Evolutionary conservation across 179 eudicot species (phyloP), one percentile per base, ranked within the genome.

Genomic region (Spinacia oleracea): DNA sequence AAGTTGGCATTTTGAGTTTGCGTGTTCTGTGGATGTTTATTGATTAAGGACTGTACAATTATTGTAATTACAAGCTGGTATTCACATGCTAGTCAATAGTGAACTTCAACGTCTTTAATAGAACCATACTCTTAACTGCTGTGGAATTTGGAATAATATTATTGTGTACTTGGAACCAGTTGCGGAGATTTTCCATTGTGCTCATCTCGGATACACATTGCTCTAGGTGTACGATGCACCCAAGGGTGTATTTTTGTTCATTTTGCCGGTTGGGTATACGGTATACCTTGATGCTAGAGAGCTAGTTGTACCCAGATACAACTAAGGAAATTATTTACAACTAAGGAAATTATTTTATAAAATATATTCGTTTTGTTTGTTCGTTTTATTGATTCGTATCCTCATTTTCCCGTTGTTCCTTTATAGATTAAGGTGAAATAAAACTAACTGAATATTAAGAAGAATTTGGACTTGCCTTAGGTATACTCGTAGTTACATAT

Each of bases 11-110:
- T 11, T 71, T 11, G 29, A 25, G 38, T 23, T 46, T 70, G 11
- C 56, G 10, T 45, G 25, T 43, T 42, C 18, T 25, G 43, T 16
- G 53, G 53, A 16, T 27, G 11, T 62, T 29, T 62, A 29, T 11
- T 66, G 46, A 23, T n/a, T 68, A 2, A 35, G 72, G 8, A 63
- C 38, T 63, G 3, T 27, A 27, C 27, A 10, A 15, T 5, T 2
- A 5, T 31, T 10, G 6, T 66, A 34, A 9, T 35, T 3, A 20
- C 71, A 70, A 25, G 74, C 75, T 48, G 75, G 18, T 50, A 9
- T 50, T 25, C 75, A 50, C 60, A 72, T 72, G 60, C 29, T 72
- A 50, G 5, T 72, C 59, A 27, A 27, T 48, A 51, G 6, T 72
- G 42, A 72, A 72, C 42, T 16, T 18, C 18, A 48, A 31, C 34